A percentile compares a stretch with the other conserved stretches of the same genome.
phyloP scores from a whole-genome alignment of 306 rosid species.

The Cucurbita ficifolia region DNA sequence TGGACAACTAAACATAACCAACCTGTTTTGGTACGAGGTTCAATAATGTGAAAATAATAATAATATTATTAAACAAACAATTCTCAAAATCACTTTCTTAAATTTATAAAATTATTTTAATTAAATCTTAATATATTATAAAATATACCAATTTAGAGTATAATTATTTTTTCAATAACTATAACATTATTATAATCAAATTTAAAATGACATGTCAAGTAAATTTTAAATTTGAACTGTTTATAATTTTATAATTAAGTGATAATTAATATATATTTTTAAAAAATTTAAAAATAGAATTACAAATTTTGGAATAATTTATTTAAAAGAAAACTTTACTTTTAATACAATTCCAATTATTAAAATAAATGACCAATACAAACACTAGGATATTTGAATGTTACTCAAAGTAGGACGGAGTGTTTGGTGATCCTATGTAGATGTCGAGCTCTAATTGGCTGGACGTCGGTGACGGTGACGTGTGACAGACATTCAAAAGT shows the following conservation, averaged over 20 bases:
- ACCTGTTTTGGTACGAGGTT: background rate
- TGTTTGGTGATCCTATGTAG: background rate
- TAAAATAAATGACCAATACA: background rate
- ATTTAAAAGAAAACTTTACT: background rate
- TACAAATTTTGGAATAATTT: no score
- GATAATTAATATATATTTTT: no score
- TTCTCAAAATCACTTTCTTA: background rate
- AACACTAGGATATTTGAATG: no score
- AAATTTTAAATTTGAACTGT: no score
- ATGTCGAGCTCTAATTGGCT: background rate
- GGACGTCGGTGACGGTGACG: background rate
- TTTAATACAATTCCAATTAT: background rate
- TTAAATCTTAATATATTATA: no score
- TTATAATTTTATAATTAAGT: no score
- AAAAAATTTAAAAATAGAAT: no score
- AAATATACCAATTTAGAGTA: no score
- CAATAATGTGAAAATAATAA: background rate
- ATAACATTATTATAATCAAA: no score
- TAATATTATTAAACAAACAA: background rate
- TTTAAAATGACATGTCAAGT: no score
- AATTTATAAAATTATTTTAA: no score
- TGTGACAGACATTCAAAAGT: background rate
- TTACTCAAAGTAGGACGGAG: background rate
- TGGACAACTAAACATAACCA: background rate
- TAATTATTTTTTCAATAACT: no score